phyloP scores from a whole-genome alignment of 306 rosid genomes.

The Luffa aegyptiaca region DNA sequence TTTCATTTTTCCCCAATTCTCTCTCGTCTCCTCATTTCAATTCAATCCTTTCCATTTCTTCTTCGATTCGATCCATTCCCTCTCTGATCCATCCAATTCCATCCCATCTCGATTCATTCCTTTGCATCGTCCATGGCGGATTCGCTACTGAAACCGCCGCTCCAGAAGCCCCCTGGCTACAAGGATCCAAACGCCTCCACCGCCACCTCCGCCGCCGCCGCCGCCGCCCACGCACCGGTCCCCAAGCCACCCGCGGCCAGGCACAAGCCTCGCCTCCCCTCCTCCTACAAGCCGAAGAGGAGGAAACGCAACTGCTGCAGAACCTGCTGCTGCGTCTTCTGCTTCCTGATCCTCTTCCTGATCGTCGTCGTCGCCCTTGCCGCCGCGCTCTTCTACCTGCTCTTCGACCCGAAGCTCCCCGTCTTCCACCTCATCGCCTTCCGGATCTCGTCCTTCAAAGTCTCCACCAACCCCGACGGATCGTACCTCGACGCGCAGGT shows the following conservation, averaged over 20 bases:
- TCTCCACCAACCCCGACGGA: conserved; percentile 21
- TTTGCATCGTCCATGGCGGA: conserved; percentile 23
- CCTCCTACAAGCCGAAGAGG: conserved; percentile 20
- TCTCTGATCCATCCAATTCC: background rate
- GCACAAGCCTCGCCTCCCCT: conserved; percentile 27
- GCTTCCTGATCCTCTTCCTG: conserved; percentile 28
- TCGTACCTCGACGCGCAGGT: conserved; percentile 33
- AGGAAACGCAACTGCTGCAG: conserved; percentile 24
- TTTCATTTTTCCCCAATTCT: background rate
- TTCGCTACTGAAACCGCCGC: conserved; percentile 22
- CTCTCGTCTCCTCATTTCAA: background rate
- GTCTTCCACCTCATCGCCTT: conserved; percentile 43
- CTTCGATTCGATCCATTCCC: background rate
- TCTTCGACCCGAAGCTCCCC: conserved; percentile 47
- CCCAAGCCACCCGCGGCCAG: background rate
- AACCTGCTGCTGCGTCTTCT: conserved; percentile 34
- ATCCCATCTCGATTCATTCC: background rate
- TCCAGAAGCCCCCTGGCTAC: conserved; percentile 73
- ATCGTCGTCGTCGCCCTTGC: conserved; percentile 22
- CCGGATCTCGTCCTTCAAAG: conserved; percentile 27
- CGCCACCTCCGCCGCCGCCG: background rate
- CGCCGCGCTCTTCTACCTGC: conserved; percentile 39
- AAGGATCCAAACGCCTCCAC: conserved; percentile 17
- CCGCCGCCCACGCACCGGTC: background rate
- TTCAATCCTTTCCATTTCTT: background rate